Evolutionary conservation across 129 eudicot genomes (phyloP).

Genomic region (Escallonia herrerae): DNA sequence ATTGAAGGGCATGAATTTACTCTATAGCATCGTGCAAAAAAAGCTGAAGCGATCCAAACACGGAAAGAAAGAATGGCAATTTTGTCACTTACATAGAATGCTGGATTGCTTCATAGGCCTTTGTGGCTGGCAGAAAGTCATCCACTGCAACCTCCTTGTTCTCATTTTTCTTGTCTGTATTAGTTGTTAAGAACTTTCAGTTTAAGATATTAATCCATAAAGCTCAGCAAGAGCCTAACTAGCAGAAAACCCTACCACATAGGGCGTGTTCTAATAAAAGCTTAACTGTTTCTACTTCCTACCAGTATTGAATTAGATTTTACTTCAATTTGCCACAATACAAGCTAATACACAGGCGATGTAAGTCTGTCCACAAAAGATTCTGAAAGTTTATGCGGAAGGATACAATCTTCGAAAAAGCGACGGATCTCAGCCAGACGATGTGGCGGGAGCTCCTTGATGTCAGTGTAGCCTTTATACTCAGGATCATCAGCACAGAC

Average conservation of each 20-base stretch:
- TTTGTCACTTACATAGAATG: slow-evolving; percentile 60
- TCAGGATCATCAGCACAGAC: slow-evolving; percentile 26
- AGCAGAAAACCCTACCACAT: no score
- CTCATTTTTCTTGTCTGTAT: slow-evolving; percentile 84
- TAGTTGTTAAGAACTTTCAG: slow-evolving; percentile 19
- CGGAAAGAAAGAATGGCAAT: background rate
- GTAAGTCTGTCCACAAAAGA: background rate
- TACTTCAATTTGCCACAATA: no score
- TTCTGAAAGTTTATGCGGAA: slow-evolving; percentile 3
- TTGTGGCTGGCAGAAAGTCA: slow-evolving; percentile 67
- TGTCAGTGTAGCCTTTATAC: slow-evolving; percentile 17
- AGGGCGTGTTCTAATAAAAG: no score
- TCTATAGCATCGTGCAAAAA: background rate
- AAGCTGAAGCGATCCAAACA: background rate
- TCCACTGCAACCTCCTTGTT: slow-evolving; percentile 91
- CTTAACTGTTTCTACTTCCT: no score
- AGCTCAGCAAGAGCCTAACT: no score
- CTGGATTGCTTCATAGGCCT: slow-evolving; percentile 68
- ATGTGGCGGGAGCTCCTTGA: slow-evolving; percentile 20
- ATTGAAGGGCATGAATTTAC: background rate
- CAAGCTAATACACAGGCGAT: no score
- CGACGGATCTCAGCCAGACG: slow-evolving; percentile 46
- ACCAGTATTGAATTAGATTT: no score
- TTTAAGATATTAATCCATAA: background rate
- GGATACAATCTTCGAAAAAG: slow-evolving; percentile 97